Conservation (phyloP, 176 grass and related monocot species). For the Neostapfia colusana region DNA sequence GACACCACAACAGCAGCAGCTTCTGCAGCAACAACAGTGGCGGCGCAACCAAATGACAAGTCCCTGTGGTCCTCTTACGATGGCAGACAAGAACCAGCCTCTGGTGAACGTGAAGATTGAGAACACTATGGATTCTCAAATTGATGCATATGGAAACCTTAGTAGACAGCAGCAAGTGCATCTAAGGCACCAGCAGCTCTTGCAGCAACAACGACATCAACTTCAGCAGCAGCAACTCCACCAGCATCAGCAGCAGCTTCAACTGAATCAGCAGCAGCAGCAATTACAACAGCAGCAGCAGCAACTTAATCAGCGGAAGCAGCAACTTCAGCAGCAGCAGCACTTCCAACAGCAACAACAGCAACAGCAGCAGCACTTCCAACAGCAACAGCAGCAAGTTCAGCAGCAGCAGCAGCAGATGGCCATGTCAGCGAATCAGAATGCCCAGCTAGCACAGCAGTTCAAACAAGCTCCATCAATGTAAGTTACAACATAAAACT, state of each 20-base stretch:
- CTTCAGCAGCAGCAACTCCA: conserved; percentile 45
- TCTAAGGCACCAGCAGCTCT: conserved; percentile 51
- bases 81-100: conserved; percentile 68
- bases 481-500: conserved; percentile 36
- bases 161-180: conserved; percentile 54
- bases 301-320: conserved; percentile 38
- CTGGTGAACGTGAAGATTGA: conserved; percentile 82
- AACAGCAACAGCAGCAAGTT: conserved; percentile 21
- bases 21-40: conserved; percentile 60
- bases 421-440: conserved; percentile 45
- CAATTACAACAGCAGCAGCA: conserved; percentile 28
- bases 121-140: conserved; percentile 71
- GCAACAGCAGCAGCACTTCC: conserved; percentile 31
- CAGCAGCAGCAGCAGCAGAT: conserved; percentile 51
- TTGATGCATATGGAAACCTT: conserved; percentile 53
- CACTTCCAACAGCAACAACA: conserved; percentile 36
- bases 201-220: conserved; percentile 28
- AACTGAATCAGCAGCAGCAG: conserved; percentile 42
- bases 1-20: conserved; percentile 72
- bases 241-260: conserved; percentile 35
- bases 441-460: conserved; percentile 60
- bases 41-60: conserved; percentile 62
- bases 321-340: conserved; percentile 11
- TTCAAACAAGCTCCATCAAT: conserved; percentile 64
- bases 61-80: conserved; percentile 64